Evolutionary conservation across 352 stramenopile species (phyloP).

Genomic region (Phytophthora sp.): DNA sequence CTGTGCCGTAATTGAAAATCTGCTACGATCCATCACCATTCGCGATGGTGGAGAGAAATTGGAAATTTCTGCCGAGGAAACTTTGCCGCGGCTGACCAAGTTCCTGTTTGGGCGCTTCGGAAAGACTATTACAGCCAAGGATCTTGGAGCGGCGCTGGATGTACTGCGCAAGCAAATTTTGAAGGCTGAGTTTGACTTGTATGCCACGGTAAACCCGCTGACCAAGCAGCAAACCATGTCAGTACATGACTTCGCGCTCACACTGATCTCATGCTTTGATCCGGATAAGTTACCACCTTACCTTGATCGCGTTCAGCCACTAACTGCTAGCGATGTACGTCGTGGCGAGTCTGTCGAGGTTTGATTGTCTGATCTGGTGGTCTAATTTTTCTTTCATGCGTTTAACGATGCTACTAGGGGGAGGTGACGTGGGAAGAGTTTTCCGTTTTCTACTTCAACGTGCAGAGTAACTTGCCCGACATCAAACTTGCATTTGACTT

Average conservation of each 20-base stretch:
- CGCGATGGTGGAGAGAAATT: constrained; percentile 29
- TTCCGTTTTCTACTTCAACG: constrained; percentile 74
- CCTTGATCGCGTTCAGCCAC: constrained; percentile 61
- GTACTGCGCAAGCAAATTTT: constrained; percentile 65
- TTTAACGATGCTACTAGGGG: constrained; percentile 34
- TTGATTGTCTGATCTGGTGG: not conserved
- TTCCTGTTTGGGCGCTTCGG: constrained; percentile 69
- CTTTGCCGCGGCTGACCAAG: constrained; percentile 61
- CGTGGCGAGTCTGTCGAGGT: not conserved
- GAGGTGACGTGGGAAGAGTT: constrained; percentile 78
- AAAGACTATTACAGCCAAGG: constrained; percentile 61
- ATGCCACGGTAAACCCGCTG: constrained; percentile 51
- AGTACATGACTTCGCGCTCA: constrained; percentile 82
- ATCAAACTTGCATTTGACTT: constrained; percentile 82
- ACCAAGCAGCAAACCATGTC: constrained; percentile 60
- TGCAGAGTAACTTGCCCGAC: constrained; percentile 71
- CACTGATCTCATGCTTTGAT: constrained; percentile 76
- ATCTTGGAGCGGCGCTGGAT: constrained; percentile 60
- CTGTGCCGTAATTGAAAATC: constrained; percentile 71
- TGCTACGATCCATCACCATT: constrained; percentile 51
- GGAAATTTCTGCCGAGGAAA: constrained; percentile 48
- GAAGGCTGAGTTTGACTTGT: constrained; percentile 75
- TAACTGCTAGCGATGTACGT: constrained; percentile 66
- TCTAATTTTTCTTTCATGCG: not conserved
- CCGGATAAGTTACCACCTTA: constrained; percentile 65